These are phyloP conservation scores for Fusarium sp. DNA, from an alignment of 2,329 filamentous ascomycete genomes.

Conservation along the genomic window DNA sequence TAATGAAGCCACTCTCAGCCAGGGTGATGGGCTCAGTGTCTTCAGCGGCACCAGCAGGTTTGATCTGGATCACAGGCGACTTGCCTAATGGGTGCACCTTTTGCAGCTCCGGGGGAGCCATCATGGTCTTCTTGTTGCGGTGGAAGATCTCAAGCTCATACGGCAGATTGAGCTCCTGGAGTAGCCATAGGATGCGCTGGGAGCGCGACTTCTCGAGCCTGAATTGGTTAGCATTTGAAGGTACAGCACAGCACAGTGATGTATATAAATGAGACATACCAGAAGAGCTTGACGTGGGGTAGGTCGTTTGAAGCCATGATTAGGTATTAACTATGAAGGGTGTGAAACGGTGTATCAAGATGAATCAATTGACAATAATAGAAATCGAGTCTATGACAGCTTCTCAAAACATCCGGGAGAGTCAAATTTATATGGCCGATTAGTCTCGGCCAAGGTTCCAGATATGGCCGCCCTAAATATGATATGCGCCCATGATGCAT, in stretches of 20 bases:
- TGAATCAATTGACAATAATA: not conserved
- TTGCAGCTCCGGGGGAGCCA: conserved; percentile 81
- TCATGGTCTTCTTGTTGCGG: conserved; percentile 65
- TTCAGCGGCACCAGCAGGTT: conserved; percentile 46
- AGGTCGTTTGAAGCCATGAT: conserved; percentile 45
- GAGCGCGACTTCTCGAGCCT: conserved; percentile 87
- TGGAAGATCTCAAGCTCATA: conserved; percentile 86
- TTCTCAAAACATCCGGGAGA: not conserved
- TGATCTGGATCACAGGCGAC: conserved; percentile 79
- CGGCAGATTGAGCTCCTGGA: conserved; percentile 81
- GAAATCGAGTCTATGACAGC: not conserved
- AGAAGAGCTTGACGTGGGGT: conserved; percentile 70
- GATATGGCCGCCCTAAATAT: conserved; percentile 25
- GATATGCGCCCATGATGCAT: conserved; percentile 4
- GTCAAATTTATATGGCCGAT: conserved; percentile 5
- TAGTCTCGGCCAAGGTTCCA: conserved; percentile 20
- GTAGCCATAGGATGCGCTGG: conserved; percentile 84
- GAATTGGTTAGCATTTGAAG: not conserved
- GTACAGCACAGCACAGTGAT: not conserved
- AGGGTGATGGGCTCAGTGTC: conserved; percentile 65
- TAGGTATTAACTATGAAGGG: not conserved
- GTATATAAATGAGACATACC: conserved; percentile 52
- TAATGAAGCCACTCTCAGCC: conserved; percentile 83
- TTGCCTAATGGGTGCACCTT: conserved; percentile 87
- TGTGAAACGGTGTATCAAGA: not conserved